Evolutionary conservation across 345 rosid species (phyloP), one percentile per base, ranked within the genome.

Genomic region (Eucalyptus camaldulensis): DNA sequence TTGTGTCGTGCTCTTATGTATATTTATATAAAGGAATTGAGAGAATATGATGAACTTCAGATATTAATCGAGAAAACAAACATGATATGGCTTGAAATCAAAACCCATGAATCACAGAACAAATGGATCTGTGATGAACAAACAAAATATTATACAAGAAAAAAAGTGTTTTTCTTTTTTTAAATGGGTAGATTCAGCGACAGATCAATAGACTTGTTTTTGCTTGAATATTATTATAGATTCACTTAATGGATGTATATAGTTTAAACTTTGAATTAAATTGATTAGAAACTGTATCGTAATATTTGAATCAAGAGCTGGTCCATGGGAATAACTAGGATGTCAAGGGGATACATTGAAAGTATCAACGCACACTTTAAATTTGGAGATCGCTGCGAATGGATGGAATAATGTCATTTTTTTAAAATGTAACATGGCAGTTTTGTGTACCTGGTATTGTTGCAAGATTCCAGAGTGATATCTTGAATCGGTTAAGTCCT

Each of bases 381-480:
- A n/a, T n/a, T 65, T n/a, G 0, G 10, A 65, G 19, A 8, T 65
- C 21, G 14, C 40, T n/a, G 1, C 10, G 10, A 0, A 65, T 7
- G 5, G 10, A 14, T 65, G 10, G 5, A n/a, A 65, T 65, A 65
- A 14, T 7, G 76, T 4, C 76, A 4, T 29, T 13, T 13, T 13
- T 7, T 8, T 4, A 1, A 0, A 2, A 65, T 7, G 1, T n/a
- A 65, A 13, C 21, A 65, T 7, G 1, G 3, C 6, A 65, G 3
- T 65, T 65, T n/a, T 10, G 0, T n/a, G 10, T n/a, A 65, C 76
- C 76, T 65, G 76, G 2, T 14, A 2, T 65, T 8, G 76, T 14
- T 5, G 8, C 76, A n/a, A 65, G 21, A n/a, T 65, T n/a, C 76
- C 76, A 29, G 5, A 65, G 72, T 65, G 5, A n/a, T n/a, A 14